These are phyloP conservation scores for Phaeotremella skinneri DNA, from an alignment of 768 basidiomycete species.

Conservation along the genomic window DNA sequence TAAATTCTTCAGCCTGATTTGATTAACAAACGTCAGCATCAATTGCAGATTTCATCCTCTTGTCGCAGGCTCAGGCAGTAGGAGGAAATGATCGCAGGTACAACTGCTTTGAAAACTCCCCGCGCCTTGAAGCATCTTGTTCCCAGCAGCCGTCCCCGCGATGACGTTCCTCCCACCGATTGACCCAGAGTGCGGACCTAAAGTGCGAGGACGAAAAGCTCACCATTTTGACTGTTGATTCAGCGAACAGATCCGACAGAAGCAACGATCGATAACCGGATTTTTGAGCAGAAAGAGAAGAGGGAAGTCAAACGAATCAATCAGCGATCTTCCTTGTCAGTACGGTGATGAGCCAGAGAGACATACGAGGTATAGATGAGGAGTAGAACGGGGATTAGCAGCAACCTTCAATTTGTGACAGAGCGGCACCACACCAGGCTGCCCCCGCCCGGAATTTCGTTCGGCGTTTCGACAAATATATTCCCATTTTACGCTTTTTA, in stretches of 20 bases:
- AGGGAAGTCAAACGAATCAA: neutral
- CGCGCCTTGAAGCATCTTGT: neutral
- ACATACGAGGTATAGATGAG: slow-evolving; percentile 4
- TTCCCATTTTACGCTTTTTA: neutral
- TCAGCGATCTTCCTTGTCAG: slow-evolving; percentile 3
- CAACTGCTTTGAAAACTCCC: neutral
- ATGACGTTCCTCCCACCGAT: neutral
- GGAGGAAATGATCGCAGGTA: neutral
- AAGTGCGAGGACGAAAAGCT: slow-evolving; percentile 2
- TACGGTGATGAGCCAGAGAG: neutral
- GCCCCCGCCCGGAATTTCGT: slow-evolving; percentile 8
- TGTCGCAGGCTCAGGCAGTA: neutral
- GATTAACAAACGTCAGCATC: slow-evolving; percentile 32
- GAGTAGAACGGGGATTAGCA: neutral
- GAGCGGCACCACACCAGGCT: neutral
- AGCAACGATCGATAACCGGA: neutral
- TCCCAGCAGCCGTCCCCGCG: neutral
- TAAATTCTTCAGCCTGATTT: slow-evolving; percentile 73
- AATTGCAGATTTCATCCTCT: neutral
- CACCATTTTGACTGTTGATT: slow-evolving; percentile 18
- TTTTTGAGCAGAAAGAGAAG: neutral
- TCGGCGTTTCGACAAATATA: neutral
- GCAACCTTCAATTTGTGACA: neutral
- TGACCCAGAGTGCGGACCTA: neutral
- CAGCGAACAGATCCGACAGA: neutral